phyloP scores from a whole-genome alignment of 352 stramenopile genomes.

The Globisporangium spiculum region DNA sequence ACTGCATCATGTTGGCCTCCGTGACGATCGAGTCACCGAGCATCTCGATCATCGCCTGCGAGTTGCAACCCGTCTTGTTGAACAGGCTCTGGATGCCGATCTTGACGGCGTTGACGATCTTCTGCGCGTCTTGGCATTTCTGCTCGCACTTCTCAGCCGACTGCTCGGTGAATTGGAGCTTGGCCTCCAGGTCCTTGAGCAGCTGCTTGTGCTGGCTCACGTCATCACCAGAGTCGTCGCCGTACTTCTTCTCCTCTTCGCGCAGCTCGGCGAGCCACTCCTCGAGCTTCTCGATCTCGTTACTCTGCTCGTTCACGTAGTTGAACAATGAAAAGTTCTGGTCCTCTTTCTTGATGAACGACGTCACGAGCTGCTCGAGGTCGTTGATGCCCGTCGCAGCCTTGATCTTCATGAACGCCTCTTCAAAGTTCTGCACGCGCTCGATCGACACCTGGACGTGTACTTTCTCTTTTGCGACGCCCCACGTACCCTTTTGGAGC shows the following conservation, averaged over 20 bases:
- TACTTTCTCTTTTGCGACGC: slow-evolving; percentile 83
- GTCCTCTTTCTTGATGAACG: slow-evolving; percentile 96
- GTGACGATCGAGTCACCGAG: slow-evolving; percentile 87
- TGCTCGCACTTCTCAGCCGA: slow-evolving; percentile 88
- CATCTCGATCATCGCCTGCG: slow-evolving; percentile 81
- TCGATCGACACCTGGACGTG: slow-evolving; percentile 88
- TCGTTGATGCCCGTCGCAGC: slow-evolving; percentile 90
- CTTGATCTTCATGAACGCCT: slow-evolving; percentile 94
- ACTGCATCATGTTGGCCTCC: slow-evolving; percentile 94
- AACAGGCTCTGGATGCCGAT: slow-evolving; percentile 73
- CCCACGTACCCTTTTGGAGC: slow-evolving; percentile 76
- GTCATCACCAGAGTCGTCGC: slow-evolving; percentile 80
- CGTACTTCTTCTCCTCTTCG: slow-evolving; percentile 86
- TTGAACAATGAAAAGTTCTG: slow-evolving; percentile 97
- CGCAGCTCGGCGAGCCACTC: slow-evolving; percentile 69
- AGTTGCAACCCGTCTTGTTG: slow-evolving; percentile 79
- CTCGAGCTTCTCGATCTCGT: slow-evolving; percentile 92
- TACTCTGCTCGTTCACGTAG: slow-evolving; percentile 94
- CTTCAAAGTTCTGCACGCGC: slow-evolving; percentile 93
- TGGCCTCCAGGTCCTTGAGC: slow-evolving; percentile 84
- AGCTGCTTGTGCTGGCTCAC: slow-evolving; percentile 89
- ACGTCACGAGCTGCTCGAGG: slow-evolving; percentile 89
- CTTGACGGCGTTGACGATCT: slow-evolving; percentile 90
- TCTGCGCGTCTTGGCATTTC: slow-evolving; percentile 87
- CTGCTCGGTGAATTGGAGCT: slow-evolving; percentile 73